A percentile compares a stretch with the other conserved stretches of the same genome.
Evolutionary conservation across 352 stramenopile species (phyloP).

Genomic region (Phytophthora parvispora): DNA sequence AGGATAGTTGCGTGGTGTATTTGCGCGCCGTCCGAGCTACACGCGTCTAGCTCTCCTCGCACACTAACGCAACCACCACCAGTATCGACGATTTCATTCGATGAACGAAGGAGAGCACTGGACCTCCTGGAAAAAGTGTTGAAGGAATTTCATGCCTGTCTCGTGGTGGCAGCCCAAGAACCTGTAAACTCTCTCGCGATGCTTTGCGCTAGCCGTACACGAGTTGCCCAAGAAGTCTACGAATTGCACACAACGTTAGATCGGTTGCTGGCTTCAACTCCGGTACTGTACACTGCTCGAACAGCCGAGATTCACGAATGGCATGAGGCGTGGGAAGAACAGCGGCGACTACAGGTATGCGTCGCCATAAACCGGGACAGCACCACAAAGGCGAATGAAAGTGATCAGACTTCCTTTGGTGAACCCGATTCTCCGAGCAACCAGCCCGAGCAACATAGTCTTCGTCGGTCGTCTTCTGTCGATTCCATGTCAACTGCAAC

Average conservation of each 20-base stretch:
- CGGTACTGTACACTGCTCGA: slow-evolving; percentile 5
- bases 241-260: slow-evolving; percentile 5
- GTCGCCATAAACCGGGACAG: neutral
- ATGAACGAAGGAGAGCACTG: slow-evolving; percentile 1
- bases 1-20: slow-evolving; percentile 4
- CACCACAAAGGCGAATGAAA: no score
- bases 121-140: slow-evolving; percentile 3
- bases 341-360: slow-evolving; percentile 6
- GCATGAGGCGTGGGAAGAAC: slow-evolving; percentile 9
- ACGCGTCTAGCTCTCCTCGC: neutral
- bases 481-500: neutral
- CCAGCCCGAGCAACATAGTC: neutral
- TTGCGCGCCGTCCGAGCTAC: neutral
- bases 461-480: slow-evolving; percentile 2
- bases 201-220: slow-evolving; percentile 14
- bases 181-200: slow-evolving; percentile 4
- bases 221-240: slow-evolving; percentile 11
- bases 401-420: no score
- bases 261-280: slow-evolving; percentile 2
- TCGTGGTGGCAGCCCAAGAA: slow-evolving; percentile 16
- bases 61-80: neutral
- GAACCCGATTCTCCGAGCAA: neutral
- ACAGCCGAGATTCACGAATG: slow-evolving; percentile 12
- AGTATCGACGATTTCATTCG: neutral
- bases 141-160: slow-evolving; percentile 10